Evolutionary conservation across 2,329 filamentous ascomycete genomes (phyloP), one percentile per base, ranked within the genome.

Genomic region (Trichoderma atrobrunneum): DNA sequence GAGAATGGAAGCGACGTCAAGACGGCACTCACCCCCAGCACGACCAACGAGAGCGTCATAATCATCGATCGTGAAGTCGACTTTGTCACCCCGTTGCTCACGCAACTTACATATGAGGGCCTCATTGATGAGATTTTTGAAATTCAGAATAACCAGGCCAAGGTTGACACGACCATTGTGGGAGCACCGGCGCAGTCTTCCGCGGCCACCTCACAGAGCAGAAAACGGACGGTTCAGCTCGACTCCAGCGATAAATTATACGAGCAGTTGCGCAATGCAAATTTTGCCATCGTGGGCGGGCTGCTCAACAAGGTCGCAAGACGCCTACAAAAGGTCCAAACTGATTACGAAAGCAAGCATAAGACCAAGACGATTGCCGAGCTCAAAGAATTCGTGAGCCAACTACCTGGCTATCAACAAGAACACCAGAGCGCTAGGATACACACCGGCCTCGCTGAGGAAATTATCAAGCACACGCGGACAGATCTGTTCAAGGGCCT

Each of bases 31-130:
- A 91, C 93, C 12, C 95, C 96, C 14, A 98, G 96, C 80, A 92
- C 92, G 12, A 91, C 91, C 7, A 93, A 94, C 62, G 96, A 99
- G 80, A 97, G 92, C 78, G 85, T 98, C 73, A 95, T 99, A 77
- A 92, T 99, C 73, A 94, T 99, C 70, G 96, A 99, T 81, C 92
- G 96, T 64, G 95, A 98, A 79, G 92, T 97, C 70, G 96, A 99
- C 80, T 94, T 96, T 78, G 93, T 95, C 18, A 98, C 96, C 1
- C 92, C 93, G 0, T 87, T 99, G 18, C 90, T 99, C 69, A 98
- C 95, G 0, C 96, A 99, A 80, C 85, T 99, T 74, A 99, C 96
- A 1, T 99, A 99, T 78, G 95, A 99, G 82, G 96, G 96, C 4
- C 86, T 99, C 30, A 92, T 99, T 69, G 97, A 99, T 78, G 96